These are phyloP conservation scores for Metschnikowia koreensis DNA, from an alignment of 805 yeast species.

Conservation along the genomic window DNA sequence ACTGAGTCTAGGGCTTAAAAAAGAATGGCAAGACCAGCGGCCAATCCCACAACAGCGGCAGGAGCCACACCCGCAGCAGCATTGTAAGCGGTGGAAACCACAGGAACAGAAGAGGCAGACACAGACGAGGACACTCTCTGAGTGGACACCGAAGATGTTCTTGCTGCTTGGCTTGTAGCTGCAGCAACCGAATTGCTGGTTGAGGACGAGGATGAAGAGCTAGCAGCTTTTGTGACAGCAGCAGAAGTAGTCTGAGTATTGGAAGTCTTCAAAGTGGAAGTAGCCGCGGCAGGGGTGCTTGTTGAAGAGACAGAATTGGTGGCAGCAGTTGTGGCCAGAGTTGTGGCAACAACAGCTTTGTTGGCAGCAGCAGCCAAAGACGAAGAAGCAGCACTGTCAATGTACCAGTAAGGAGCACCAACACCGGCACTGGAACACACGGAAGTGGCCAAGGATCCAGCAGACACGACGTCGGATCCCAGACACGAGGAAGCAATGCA, in stretches of 20 bases:
- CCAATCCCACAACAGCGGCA: slow-evolving; percentile 16
- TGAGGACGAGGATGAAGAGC: slow-evolving; percentile 5
- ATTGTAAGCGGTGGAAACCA: slow-evolving; percentile 12
- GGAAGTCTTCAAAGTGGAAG: slow-evolving; percentile 5
- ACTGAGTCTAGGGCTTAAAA: slow-evolving; percentile 7
- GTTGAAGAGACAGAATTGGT: not conserved
- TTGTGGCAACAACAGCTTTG: slow-evolving; percentile 8
- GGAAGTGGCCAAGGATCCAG: slow-evolving; percentile 31
- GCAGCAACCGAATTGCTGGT: slow-evolving; percentile 8
- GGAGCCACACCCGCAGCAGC: slow-evolving; percentile 18
- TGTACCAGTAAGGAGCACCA: slow-evolving; percentile 33
- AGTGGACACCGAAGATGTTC: slow-evolving; percentile 8
- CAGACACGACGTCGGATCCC: slow-evolving; percentile 30
- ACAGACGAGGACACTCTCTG: slow-evolving; percentile 13
- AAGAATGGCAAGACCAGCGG: slow-evolving; percentile 18
- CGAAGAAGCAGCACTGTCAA: slow-evolving; percentile 25
- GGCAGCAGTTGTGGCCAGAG: slow-evolving; percentile 1
- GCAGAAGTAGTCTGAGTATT: slow-evolving; percentile 6
- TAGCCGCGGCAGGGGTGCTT: slow-evolving; percentile 5
- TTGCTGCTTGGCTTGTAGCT: slow-evolving; percentile 8
- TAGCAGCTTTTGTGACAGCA: slow-evolving; percentile 6
- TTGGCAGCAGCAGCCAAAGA: slow-evolving; percentile 27
- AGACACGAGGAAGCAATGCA: slow-evolving; percentile 28
- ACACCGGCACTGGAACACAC: slow-evolving; percentile 37
- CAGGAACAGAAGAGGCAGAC: slow-evolving; percentile 4